Base-by-base conservation (phyloP, 1,284 basidiomycete genomes). In the Exsudoporus floridanus region DNA sequence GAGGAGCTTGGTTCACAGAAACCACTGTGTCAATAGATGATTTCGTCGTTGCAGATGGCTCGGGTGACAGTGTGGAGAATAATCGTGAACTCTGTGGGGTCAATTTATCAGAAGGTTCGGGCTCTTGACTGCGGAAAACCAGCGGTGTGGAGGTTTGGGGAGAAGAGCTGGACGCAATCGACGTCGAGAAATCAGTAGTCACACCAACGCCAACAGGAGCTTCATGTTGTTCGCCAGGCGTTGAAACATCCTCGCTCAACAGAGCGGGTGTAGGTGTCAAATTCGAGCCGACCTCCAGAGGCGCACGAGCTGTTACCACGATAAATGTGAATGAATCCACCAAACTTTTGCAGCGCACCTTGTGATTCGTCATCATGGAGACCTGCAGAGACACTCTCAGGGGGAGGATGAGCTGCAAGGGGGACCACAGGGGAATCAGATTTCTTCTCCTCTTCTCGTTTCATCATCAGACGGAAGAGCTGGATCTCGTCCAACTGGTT, bases 381-480 rank as follows among this genome's bases (percentile, higher is more conserved):
- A 49, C 35, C 25, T 28, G 44, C 4, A 27, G 54, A 50, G 10
- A 47, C 0, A 39, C 40, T 54, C 33, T 64, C 64, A 25, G 44
- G 14, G n/a, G 46, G 37, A 43, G 41, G 39, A 23, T 43, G 45
- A 23, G 27, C 36, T 31, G 19, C 35, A 28, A 44, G 38, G 31
- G 46, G 28, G 7, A 46, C 39, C 23, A 44, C 27, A 31, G 56
- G 55, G 14, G 58, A 55, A 18, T 78, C 80, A 6, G 61, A 61
- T 58, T 77, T 79, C 62, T 85, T 88, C 60, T 87, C 83, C 56
- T 88, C 84, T 61, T 91, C 90, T 58, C 82, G 77, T 69, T 87
- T 88, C 88, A 94, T 93, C 76, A 92, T 77, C 62, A 90, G 66
- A 63, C 88, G 90, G 79, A 94, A 93, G 33, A 90, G 73, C 60